Evolutionary conservation across 345 rosid genomes (phyloP), one percentile per base, ranked within the genome.

Genomic region (Populus nigra): DNA sequence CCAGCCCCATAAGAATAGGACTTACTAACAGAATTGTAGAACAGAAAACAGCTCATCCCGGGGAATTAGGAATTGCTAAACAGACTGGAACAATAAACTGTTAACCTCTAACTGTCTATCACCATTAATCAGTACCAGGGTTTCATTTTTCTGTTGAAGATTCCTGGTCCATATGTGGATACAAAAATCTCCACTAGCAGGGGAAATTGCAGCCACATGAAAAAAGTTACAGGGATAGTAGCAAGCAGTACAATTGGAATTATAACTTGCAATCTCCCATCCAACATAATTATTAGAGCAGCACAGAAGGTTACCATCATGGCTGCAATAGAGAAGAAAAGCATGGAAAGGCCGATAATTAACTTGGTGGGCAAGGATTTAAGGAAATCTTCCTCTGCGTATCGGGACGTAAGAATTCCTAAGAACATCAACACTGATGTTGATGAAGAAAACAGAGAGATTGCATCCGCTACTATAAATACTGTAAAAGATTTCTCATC

Each of bases 251-350:
- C 33, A 25, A 63, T 25, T 36, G 45, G 70, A 8, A 67, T 67
- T 7, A 36, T 11, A 67, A 36, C 1, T 5, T 67, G 2, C 8
- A 33, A 8, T 16, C 4, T 35, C 11, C 45, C 5, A 13, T 33
- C 3, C n/a, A 67, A 0, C 23, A 36, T 67, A 1, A 67, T 67
- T 7, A 17, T 17, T 0, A 67, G 45, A 67, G 70, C 39, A 15
- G 70, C 45, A 67, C 45, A 67, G 18, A 35, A 67, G 5, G 70
- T n/a, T 18, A 67, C 70, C 41, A 35, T 67, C 70, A 67, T 67
- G 43, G 70, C 0, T 31, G 70, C 70, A 33, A 67, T 35, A 0
- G 70, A 67, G 1, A 67, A 0, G 70, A 33, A 67, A 35, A 67
- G 70, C 3, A 8, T 67, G 23, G 45, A 67, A 67, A 67, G 70